phyloP scores from a whole-genome alignment of 257 asterid genomes.

The Solanum lycopersicoides region DNA sequence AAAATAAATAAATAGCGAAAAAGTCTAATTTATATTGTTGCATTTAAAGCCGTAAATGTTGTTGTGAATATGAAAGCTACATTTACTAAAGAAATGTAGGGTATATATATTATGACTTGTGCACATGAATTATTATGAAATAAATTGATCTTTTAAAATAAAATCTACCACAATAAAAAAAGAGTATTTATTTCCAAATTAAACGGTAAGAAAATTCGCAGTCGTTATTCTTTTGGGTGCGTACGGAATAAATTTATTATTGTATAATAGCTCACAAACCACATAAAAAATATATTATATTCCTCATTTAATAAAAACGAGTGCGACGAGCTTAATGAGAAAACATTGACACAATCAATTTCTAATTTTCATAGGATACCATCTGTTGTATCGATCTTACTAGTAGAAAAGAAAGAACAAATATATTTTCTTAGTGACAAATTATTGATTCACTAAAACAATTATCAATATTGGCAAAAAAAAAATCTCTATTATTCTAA shows the following conservation, averaged over 20 bases:
- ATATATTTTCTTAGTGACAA: not conserved
- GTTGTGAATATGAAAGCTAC: not conserved
- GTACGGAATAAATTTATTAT: no score
- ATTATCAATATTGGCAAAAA: not conserved
- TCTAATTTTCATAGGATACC: not conserved
- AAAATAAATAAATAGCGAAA: not conserved
- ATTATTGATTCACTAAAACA: not conserved
- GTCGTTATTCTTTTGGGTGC: not conserved
- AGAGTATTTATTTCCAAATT: no score
- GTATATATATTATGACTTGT: not conserved
- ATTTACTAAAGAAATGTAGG: not conserved
- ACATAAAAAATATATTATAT: no score
- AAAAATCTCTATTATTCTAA: not conserved
- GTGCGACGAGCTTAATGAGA: not conserved
- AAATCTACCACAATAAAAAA: not conserved
- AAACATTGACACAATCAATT: not conserved
- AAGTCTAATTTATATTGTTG: not conserved
- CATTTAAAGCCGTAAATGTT: not conserved
- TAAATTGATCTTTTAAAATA: not conserved
- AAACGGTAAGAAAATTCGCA: accelerated
- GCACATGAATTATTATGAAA: not conserved
- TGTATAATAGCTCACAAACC: no score
- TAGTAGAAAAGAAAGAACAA: not conserved
- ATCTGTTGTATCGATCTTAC: not conserved
- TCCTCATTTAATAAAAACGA: no score